These are phyloP conservation scores for Castanea crenata DNA, from an alignment of 306 rosid species.

Conservation along the genomic window DNA sequence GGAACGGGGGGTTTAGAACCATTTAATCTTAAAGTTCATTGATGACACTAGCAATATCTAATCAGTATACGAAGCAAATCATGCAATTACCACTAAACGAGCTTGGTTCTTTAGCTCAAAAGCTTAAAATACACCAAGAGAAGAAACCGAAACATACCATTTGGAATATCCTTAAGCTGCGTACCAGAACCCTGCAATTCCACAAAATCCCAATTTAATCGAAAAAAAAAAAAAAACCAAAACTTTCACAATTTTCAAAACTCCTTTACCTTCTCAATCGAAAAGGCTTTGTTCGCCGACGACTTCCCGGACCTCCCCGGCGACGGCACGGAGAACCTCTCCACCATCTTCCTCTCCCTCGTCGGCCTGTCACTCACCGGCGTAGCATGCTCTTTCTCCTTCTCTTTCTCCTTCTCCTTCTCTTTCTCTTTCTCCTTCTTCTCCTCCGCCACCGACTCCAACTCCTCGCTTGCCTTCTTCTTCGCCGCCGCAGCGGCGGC, in stretches of 20 bases:
- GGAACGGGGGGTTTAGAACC: no score
- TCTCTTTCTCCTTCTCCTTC: slow-evolving; percentile 24
- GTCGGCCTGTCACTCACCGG: slow-evolving; percentile 76
- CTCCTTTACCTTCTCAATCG: slow-evolving; percentile 71
- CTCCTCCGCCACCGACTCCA: slow-evolving; percentile 14
- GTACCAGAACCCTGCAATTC: slow-evolving; percentile 80
- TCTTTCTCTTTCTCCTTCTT: slow-evolving; percentile 3
- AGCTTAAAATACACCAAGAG: neutral
- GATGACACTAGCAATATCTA: no score
- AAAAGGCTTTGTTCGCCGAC: slow-evolving; percentile 45
- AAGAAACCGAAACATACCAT: slow-evolving; percentile 46
- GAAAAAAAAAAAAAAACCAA: neutral
- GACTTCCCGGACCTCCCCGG: slow-evolving; percentile 43
- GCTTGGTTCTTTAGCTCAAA: neutral
- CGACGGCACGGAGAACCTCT: slow-evolving; percentile 64
- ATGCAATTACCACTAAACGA: no score
- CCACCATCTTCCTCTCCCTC: slow-evolving; percentile 84
- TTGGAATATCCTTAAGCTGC: slow-evolving; percentile 87
- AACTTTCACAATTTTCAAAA: neutral
- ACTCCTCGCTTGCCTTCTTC: slow-evolving; percentile 25
- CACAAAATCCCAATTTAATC: slow-evolving; percentile 3
- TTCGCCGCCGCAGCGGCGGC: neutral
- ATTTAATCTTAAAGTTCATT: no score
- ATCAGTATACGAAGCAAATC: no score
- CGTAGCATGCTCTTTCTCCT: slow-evolving; percentile 44